These are phyloP conservation scores for Aspergillus nanangensis DNA, from an alignment of 495 filamentous ascomycete species.

Conservation along the genomic window DNA sequence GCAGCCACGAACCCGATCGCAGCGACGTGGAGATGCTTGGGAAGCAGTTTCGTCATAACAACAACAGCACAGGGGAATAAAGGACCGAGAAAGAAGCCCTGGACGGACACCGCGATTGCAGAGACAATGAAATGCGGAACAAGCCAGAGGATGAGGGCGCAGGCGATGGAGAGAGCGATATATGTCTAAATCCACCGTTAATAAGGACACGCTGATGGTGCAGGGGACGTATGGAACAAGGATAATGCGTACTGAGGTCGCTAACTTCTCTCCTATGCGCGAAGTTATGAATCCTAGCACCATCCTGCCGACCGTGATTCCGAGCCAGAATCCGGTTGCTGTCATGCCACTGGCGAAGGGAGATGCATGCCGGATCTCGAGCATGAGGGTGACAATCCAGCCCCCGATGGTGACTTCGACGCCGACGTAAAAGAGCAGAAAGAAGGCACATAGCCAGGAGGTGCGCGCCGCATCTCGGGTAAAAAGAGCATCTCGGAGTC, in stretches of 20 bases:
- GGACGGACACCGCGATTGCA: constrained; percentile 59
- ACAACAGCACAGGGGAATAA: constrained; percentile 69
- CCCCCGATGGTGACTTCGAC: constrained; percentile 11
- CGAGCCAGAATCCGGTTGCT: constrained; percentile 7
- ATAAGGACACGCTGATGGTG: too few species aligned
- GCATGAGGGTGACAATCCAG: constrained; percentile 8
- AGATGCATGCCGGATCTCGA: constrained; percentile 1
- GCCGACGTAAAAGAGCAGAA: constrained; percentile 48
- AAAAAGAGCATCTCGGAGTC: constrained; percentile 5
- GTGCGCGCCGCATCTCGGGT: constrained; percentile 25
- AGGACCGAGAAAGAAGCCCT: constrained; percentile 62
- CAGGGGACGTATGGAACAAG: neutral
- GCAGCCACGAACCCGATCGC: constrained; percentile 77
- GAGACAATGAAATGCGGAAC: constrained; percentile 65
- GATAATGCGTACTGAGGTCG: neutral
- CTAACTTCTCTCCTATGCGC: constrained; percentile 44
- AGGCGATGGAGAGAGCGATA: constrained; percentile 36
- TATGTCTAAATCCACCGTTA: constrained; percentile 38
- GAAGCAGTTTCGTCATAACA: constrained; percentile 69
- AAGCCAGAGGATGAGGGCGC: constrained; percentile 59
- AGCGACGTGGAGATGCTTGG: constrained; percentile 66
- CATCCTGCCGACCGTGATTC: constrained; percentile 6
- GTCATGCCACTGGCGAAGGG: constrained; percentile 2
- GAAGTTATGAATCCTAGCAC: constrained; percentile 53
- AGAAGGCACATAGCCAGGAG: constrained; percentile 63